These are phyloP conservation scores for Rhizophora apiculata DNA, from an alignment of 345 rosid species.

Conservation along the genomic window DNA sequence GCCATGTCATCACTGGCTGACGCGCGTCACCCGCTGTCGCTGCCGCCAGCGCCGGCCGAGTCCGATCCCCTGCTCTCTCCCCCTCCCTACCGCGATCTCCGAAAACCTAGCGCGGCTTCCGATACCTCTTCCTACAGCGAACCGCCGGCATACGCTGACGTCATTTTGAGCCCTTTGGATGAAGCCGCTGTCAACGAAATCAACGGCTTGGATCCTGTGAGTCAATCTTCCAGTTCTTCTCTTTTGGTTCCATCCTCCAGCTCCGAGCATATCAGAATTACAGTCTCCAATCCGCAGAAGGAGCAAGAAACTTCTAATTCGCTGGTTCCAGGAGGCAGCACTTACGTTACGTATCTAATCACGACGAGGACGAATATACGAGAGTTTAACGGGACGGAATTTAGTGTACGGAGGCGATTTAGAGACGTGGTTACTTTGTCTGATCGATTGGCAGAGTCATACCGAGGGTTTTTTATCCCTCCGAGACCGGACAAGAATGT, in stretches of 20 bases:
- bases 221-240: constrained; percentile 38
- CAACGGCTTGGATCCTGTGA: constrained; percentile 54
- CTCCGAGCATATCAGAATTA: constrained; percentile 62
- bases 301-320: constrained; percentile 76
- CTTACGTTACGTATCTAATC: constrained; percentile 67
- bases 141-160: constrained; percentile 87
- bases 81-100: constrained; percentile 23
- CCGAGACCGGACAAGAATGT: constrained; percentile 93
- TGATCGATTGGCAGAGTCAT: constrained; percentile 78
- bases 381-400: constrained; percentile 61
- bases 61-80: constrained; percentile 77
- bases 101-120: constrained; percentile 33
- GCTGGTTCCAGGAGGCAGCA: constrained; percentile 71
- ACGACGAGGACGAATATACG: constrained; percentile 80
- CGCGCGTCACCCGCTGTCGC: constrained; percentile 42
- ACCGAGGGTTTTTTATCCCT: constrained; percentile 79
- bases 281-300: constrained; percentile 83
- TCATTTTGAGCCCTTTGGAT: constrained; percentile 76
- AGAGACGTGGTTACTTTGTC: constrained; percentile 76
- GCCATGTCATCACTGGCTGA: constrained; percentile 55
- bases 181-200: constrained; percentile 47
- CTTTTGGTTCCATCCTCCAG: constrained; percentile 43
- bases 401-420: constrained; percentile 76
- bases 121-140: constrained; percentile 58
- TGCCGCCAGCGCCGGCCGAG: constrained; percentile 50